A percentile compares a stretch with the other conserved stretches of the same genome.
Evolutionary conservation across 768 basidiomycete species (phyloP).

Genomic region (Hypholoma sublateritium): DNA sequence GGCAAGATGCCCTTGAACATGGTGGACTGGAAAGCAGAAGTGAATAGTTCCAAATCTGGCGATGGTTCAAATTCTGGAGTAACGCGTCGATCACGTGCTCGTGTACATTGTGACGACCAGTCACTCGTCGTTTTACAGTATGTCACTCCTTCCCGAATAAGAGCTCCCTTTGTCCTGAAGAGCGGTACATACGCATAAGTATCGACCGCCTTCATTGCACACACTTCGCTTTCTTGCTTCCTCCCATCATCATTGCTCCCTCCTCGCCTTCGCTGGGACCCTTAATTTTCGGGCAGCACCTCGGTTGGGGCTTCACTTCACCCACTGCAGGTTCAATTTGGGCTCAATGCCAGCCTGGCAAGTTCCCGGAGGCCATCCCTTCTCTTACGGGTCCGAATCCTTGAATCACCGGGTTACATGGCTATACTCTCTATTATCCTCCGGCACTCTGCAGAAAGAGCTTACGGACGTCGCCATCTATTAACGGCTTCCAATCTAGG

Average conservation of each 20-base stretch:
- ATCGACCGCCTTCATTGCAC: neutral
- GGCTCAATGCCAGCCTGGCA: too few species aligned
- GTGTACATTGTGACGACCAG: neutral
- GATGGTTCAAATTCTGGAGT: conserved; percentile 28
- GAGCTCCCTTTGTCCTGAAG: conserved; percentile 12
- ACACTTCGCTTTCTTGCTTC: neutral
- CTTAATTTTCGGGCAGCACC: neutral
- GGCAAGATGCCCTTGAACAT: conserved; percentile 87
- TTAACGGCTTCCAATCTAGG: neutral
- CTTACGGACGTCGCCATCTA: neutral
- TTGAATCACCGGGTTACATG: neutral
- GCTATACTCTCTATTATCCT: neutral
- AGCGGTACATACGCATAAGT: neutral
- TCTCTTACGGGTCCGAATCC: neutral
- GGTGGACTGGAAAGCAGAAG: conserved; percentile 23
- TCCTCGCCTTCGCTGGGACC: neutral
- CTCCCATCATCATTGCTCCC: neutral
- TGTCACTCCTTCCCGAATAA: conserved; percentile 4
- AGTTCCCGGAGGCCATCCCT: too few species aligned
- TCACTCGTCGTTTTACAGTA: neutral
- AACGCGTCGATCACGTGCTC: conserved; percentile 32
- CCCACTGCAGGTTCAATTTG: neutral
- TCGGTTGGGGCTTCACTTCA: neutral
- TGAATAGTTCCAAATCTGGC: conserved; percentile 30
- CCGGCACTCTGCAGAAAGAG: neutral